phyloP scores from a whole-genome alignment of 2,329 filamentous ascomycete species.

The Xylariaceae sp. region DNA sequence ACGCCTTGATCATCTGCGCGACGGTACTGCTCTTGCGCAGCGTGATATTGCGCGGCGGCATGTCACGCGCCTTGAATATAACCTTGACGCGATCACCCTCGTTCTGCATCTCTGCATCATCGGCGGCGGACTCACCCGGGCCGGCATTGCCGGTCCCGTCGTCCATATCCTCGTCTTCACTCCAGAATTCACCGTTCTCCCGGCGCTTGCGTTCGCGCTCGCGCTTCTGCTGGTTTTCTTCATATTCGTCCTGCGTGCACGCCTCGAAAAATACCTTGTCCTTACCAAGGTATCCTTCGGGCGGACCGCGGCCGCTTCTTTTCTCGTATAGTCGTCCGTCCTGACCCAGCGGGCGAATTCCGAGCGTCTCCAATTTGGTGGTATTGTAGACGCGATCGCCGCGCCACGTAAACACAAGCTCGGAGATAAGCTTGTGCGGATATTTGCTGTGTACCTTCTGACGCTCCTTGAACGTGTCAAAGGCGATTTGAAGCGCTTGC shows the following conservation, averaged over 20 bases:
- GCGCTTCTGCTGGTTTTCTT: slow-evolving; percentile 42
- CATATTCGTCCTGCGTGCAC: slow-evolving; percentile 63
- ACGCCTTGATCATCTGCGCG: slow-evolving; percentile 56
- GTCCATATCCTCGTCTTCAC: slow-evolving; percentile 32
- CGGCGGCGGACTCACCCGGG: slow-evolving; percentile 22
- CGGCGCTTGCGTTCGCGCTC: slow-evolving; percentile 40
- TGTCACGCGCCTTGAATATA: slow-evolving; percentile 48
- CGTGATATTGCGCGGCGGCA: slow-evolving; percentile 47
- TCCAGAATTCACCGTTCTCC: slow-evolving; percentile 38
- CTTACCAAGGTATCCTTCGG: slow-evolving; percentile 45
- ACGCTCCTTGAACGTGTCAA: slow-evolving; percentile 62
- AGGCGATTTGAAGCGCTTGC: slow-evolving; percentile 62
- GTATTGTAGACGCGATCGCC: slow-evolving; percentile 65
- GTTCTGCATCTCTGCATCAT: slow-evolving; percentile 26
- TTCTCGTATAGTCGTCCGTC: slow-evolving; percentile 38
- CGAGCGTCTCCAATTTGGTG: slow-evolving; percentile 66
- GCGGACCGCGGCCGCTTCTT: slow-evolving; percentile 18
- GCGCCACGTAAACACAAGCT: slow-evolving; percentile 75
- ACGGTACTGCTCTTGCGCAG: slow-evolving; percentile 53
- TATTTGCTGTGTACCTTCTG: slow-evolving; percentile 46
- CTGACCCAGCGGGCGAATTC: slow-evolving; percentile 44
- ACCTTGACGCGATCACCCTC: slow-evolving; percentile 38
- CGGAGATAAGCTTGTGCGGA: slow-evolving; percentile 35
- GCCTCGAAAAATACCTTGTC: slow-evolving; percentile 68
- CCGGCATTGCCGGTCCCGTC: slow-evolving; percentile 14